phyloP scores from a whole-genome alignment of 192 early-diverging fungal species.

The Coemansia sp. region DNA sequence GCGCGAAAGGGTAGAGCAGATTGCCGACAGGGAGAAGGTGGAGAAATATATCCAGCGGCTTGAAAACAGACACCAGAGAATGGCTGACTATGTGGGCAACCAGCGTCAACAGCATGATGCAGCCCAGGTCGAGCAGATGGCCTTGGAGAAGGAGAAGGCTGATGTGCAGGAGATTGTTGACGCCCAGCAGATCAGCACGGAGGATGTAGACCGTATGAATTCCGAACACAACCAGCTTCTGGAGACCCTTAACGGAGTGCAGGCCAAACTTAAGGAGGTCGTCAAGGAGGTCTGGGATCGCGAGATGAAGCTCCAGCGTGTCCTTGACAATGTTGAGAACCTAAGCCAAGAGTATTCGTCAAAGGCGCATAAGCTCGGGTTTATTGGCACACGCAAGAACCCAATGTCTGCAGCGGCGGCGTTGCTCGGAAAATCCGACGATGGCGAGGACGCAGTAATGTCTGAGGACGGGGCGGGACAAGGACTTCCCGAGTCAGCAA shows the following conservation, averaged over 20 bases:
- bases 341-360: slow-evolving; percentile 45
- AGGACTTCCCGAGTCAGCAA: slow-evolving; percentile 23
- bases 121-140: slow-evolving; percentile 48
- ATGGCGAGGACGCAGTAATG: slow-evolving; percentile 17
- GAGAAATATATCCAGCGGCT: slow-evolving; percentile 50
- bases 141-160: slow-evolving; percentile 57
- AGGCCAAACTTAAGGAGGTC: slow-evolving; percentile 60
- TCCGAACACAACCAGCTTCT: slow-evolving; percentile 70
- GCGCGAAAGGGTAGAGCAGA: slow-evolving; percentile 57
- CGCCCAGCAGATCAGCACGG: slow-evolving; percentile 71
- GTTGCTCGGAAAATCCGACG: neutral
- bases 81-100: slow-evolving; percentile 39
- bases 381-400: slow-evolving; percentile 35
- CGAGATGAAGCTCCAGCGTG: slow-evolving; percentile 69
- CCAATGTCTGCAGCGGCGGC: slow-evolving; percentile 2
- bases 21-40: slow-evolving; percentile 64
- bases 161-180: slow-evolving; percentile 67
- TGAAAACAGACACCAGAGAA: slow-evolving; percentile 58
- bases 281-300: slow-evolving; percentile 63
- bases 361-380: slow-evolving; percentile 49
- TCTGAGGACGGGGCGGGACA: slow-evolving; percentile 1
- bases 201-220: slow-evolving; percentile 81
- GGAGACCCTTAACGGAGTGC: slow-evolving; percentile 54
- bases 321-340: slow-evolving; percentile 62
- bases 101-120: slow-evolving; percentile 46